Conservation (phyloP, 352 stramenopile species). For the Discostella stelligera region DNA sequence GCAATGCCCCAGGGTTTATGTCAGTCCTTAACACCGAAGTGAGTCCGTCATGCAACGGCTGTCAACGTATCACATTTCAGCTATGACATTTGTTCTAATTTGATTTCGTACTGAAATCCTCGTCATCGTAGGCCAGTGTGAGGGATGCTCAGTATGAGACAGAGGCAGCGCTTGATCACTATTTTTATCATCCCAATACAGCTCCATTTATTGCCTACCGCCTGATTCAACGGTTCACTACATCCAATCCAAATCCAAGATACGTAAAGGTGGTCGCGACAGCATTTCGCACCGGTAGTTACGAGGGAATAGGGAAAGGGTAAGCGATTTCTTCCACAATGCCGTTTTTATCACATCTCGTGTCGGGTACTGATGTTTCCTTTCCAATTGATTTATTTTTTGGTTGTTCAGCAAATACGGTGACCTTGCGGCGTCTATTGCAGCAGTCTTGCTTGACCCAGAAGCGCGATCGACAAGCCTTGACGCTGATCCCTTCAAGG, state of each 20-base stretch:
- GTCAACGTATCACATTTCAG: not conserved
- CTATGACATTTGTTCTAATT: not conserved
- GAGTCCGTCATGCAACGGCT: not conserved
- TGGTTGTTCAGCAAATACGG: conserved; percentile 58
- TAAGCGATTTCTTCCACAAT: conserved; percentile 3
- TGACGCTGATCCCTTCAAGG: conserved; percentile 63
- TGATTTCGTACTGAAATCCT: not conserved
- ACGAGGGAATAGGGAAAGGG: conserved; percentile 36
- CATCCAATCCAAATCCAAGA: conserved; percentile 66
- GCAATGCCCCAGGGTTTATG: conserved; percentile 74
- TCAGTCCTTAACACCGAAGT: conserved; percentile 54
- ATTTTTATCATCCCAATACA: conserved; percentile 75
- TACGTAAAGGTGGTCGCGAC: conserved; percentile 70
- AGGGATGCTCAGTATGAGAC: conserved; percentile 72
- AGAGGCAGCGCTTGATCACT: conserved; percentile 62
- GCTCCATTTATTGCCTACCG: conserved; percentile 71
- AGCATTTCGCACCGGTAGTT: conserved; percentile 61
- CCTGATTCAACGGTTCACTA: conserved; percentile 76
- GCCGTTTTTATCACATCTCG: not conserved
- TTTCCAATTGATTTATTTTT: conserved; percentile 17
- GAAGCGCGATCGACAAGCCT: conserved; percentile 60
- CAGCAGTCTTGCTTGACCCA: conserved; percentile 70
- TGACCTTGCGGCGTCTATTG: conserved; percentile 68
- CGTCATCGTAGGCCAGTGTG: conserved; percentile 25
- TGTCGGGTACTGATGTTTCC: too few species aligned